Percentiles rank a stretch among this genome's conserved stretches.
These are phyloP conservation scores for Agaricales sp. DNA, from an alignment of 1,284 basidiomycete genomes.

Conservation along the genomic window DNA sequence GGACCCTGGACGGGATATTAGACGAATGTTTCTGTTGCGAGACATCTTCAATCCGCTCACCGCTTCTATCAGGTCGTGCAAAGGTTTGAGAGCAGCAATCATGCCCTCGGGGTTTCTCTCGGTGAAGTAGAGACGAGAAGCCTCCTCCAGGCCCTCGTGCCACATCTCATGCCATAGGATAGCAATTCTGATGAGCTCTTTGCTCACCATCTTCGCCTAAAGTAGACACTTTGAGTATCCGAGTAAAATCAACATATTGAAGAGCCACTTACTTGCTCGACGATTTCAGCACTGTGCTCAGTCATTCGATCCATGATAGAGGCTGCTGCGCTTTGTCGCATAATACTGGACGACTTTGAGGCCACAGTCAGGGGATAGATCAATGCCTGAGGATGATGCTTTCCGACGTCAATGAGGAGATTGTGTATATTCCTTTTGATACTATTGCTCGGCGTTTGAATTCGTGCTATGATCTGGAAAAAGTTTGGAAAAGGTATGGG, in stretches of 20 bases:
- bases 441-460: conserved; percentile 86
- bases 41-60: conserved; percentile 33
- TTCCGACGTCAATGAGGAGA: conserved; percentile 88
- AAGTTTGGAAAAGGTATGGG: neutral
- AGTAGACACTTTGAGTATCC: conserved; percentile 7
- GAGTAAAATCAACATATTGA: no score
- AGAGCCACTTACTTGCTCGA: conserved; percentile 66
- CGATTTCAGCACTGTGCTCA: conserved; percentile 84
- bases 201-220: conserved; percentile 85
- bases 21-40: neutral
- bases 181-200: conserved; percentile 94
- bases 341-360: conserved; percentile 85
- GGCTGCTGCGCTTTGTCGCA: conserved; percentile 78
- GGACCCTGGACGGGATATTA: conserved; percentile 53
- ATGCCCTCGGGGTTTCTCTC: conserved; percentile 99
- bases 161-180: conserved; percentile 99
- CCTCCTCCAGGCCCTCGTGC: conserved; percentile 98
- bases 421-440: conserved; percentile 89
- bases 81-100: conserved; percentile 89
- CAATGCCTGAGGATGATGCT: conserved; percentile 94
- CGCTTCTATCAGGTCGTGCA: conserved; percentile 89
- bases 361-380: conserved; percentile 99
- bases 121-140: conserved; percentile 95
- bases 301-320: conserved; percentile 91
- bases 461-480: conserved; percentile 89